These are phyloP conservation scores for Albophoma yamanashiensis DNA, from an alignment of 2,329 filamentous ascomycete genomes.

Conservation along the genomic window DNA sequence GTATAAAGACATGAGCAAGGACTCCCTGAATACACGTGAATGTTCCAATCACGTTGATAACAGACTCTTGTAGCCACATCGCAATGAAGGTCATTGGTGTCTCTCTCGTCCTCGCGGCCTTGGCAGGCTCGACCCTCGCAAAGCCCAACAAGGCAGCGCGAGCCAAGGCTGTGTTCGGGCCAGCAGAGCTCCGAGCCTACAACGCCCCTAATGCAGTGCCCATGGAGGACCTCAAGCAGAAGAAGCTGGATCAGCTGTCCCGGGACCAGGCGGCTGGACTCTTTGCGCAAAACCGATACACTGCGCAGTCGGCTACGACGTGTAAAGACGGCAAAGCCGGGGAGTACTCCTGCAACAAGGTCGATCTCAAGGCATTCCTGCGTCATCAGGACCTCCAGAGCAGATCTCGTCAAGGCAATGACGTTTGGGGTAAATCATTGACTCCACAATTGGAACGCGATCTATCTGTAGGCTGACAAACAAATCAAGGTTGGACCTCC, in stretches of 20 bases:
- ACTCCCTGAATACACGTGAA: not conserved
- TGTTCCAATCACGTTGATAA: too few relatives aligned
- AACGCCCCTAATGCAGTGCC: conserved; percentile 6
- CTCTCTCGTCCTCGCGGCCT: conserved; percentile 1
- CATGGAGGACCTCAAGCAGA: conserved; percentile 3
- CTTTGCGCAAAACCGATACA: conserved; percentile 9
- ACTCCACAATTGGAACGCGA: not conserved
- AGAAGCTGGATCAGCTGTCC: conserved; percentile 3
- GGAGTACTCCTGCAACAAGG: conserved; percentile 23
- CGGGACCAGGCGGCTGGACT: conserved; percentile 3
- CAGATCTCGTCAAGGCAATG: conserved; percentile 24
- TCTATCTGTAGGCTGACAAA: not conserved
- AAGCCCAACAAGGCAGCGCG: not conserved
- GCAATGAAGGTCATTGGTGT: conserved; percentile 1
- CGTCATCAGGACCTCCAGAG: conserved; percentile 25
- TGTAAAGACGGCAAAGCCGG: conserved; percentile 22
- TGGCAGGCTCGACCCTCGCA: conserved; percentile 1
- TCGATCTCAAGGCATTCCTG: conserved; percentile 27
- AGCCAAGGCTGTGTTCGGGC: not conserved
- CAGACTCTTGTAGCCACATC: not conserved
- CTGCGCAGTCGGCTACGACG: conserved; percentile 2
- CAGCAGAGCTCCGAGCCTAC: conserved; percentile 5
- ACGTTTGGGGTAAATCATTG: conserved; percentile 18
- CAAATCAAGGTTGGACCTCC: conserved; percentile 30
- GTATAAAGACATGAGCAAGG: not conserved